These are phyloP conservation scores for Danielia oregonensis DNA, from an alignment of 805 yeast species.

Conservation along the genomic window DNA sequence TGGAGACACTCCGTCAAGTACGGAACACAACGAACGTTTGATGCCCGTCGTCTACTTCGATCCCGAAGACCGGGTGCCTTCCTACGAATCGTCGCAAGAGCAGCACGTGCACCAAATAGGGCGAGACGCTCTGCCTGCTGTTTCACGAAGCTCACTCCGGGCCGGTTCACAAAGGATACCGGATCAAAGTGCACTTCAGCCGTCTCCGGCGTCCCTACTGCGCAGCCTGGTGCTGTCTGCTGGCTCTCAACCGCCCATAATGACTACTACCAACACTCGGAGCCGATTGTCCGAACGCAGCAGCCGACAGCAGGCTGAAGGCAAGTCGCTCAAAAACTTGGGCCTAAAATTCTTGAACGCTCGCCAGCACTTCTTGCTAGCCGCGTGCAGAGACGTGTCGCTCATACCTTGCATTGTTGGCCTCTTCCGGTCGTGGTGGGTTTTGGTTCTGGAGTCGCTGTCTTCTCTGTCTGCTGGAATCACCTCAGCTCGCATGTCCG, in stretches of 20 bases:
- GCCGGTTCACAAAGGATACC: too few relatives aligned
- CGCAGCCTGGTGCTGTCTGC: constrained; percentile 2
- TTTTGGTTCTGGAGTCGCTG: constrained; percentile 22
- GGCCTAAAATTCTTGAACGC: constrained; percentile 74
- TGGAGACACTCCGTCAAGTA: too few relatives aligned
- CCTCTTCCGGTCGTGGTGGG: constrained; percentile 43
- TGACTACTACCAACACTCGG: constrained; percentile 8
- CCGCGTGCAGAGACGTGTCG: constrained; percentile 76
- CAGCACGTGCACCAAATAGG: too few relatives aligned
- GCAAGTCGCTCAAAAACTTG: constrained; percentile 43
- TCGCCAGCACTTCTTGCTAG: constrained; percentile 69
- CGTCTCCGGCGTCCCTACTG: constrained; percentile 8
- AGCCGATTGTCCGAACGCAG: constrained; percentile 1
- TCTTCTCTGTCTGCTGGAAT: constrained; percentile 18
- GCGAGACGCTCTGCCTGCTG: background rate
- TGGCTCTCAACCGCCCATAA: constrained; percentile 3
- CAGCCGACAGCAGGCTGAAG: constrained; percentile 2
- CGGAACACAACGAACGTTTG: background rate
- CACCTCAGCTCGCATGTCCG: constrained; percentile 67
- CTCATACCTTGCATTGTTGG: constrained; percentile 64
- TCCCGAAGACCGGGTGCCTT: constrained; percentile 36
- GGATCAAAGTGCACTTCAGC: too few relatives aligned
- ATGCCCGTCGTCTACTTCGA: constrained; percentile 18
- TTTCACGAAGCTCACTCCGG: background rate
- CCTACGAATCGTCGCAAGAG: constrained; percentile 40